These are phyloP conservation scores for Sedum album DNA, from an alignment of 164 flowering plant genomes.

Conservation along the genomic window DNA sequence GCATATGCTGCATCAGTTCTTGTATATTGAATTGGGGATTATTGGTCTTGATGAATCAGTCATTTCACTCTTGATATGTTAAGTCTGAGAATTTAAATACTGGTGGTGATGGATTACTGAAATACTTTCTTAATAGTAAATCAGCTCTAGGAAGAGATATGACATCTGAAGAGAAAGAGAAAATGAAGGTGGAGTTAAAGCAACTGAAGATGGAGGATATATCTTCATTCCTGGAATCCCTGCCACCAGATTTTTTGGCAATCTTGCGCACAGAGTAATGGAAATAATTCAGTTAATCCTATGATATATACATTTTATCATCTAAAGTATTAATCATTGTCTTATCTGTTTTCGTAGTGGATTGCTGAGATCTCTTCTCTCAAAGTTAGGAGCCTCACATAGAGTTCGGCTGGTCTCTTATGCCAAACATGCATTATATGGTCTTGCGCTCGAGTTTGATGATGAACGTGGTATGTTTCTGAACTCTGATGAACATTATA, in stretches of 20 bases:
- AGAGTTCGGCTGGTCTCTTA: slow-evolving; percentile 50
- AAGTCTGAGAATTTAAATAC: not conserved
- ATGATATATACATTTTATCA: not conserved
- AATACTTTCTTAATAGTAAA: slow-evolving; percentile 37
- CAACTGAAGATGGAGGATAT: slow-evolving; percentile 65
- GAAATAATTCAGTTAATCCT: not conserved
- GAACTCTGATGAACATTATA: not conserved
- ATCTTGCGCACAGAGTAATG: slow-evolving; percentile 71
- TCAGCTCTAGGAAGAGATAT: slow-evolving; percentile 61
- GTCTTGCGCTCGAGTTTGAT: slow-evolving; percentile 36
- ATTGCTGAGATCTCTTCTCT: slow-evolving; percentile 51
- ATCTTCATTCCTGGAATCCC: slow-evolving; percentile 82
- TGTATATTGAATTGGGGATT: not conserved
- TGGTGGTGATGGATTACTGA: not conserved
- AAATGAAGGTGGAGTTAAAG: slow-evolving; percentile 57
- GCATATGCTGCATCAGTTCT: not conserved
- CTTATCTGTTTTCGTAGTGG: slow-evolving; percentile 38
- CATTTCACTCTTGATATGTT: not conserved
- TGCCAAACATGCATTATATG: slow-evolving; percentile 64
- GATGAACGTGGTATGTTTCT: slow-evolving; percentile 31
- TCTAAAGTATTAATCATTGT: not conserved
- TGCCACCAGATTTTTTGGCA: slow-evolving; percentile 71
- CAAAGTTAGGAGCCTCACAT: slow-evolving; percentile 68
- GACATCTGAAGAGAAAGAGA: slow-evolving; percentile 60
- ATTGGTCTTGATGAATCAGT: not conserved